phyloP scores from a whole-genome alignment of 139 green algal species.

The Chlorella sorokiniana region DNA sequence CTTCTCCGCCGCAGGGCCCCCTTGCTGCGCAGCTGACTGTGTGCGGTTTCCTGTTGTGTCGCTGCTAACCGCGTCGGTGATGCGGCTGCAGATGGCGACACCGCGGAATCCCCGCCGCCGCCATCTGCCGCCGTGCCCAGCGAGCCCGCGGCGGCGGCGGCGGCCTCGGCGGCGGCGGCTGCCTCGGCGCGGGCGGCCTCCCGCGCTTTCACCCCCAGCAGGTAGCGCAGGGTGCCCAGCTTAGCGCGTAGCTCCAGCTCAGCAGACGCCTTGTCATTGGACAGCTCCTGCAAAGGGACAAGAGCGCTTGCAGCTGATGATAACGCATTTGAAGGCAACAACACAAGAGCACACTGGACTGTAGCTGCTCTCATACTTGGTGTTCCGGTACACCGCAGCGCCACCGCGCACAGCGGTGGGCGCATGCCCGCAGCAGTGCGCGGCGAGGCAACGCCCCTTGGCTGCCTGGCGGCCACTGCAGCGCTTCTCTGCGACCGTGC shows the following conservation, averaged over 20 bases:
- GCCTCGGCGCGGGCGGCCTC: conserved; percentile 13
- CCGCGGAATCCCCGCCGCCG: not conserved
- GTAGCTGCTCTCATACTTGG: too few relatives aligned
- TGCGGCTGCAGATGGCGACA: not conserved
- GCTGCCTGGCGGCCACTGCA: too few relatives aligned
- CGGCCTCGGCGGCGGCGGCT: conserved; percentile 14
- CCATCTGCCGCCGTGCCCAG: not conserved
- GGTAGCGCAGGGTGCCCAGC: conserved; percentile 80
- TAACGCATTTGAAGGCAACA: conserved; percentile 3
- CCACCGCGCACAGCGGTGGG: too few relatives aligned
- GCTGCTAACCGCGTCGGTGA: not conserved
- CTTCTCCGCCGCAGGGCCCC: not conserved
- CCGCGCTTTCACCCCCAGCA: conserved; percentile 38
- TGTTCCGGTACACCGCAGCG: too few relatives aligned
- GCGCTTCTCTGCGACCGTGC: too few relatives aligned
- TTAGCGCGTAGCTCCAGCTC: conserved; percentile 61
- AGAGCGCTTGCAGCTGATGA: not conserved
- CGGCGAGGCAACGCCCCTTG: too few relatives aligned
- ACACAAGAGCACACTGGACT: not conserved
- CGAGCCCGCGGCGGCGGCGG: not conserved
- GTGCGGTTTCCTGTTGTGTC: not conserved
- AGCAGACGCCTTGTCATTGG: conserved; percentile 58
- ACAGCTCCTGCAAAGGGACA: conserved; percentile 52
- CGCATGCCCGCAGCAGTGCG: too few relatives aligned
- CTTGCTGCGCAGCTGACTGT: too few relatives aligned